Percentiles rank a stretch among this genome's conserved stretches.
phyloP scores from a whole-genome alignment of 2,329 filamentous ascomycete genomes.

The Aspergillus thermomutatus region DNA sequence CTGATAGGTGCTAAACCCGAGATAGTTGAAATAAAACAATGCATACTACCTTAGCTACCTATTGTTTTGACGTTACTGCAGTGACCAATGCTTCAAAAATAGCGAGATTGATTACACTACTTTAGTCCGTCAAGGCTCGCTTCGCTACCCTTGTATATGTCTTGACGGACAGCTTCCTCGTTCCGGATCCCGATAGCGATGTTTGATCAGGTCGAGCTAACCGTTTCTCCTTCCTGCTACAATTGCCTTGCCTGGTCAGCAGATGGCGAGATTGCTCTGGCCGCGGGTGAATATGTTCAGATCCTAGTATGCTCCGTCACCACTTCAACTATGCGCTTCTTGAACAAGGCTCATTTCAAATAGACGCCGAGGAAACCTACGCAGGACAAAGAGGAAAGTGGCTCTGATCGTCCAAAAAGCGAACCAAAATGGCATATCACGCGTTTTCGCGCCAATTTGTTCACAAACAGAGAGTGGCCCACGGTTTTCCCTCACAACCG shows the following conservation, averaged over 20 bases:
- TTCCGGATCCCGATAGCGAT: slow-evolving; percentile 11
- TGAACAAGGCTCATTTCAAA: slow-evolving; percentile 11
- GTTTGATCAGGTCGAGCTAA: slow-evolving; percentile 35
- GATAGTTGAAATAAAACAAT: neutral
- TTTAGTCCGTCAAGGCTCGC: neutral
- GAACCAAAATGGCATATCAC: slow-evolving; percentile 34
- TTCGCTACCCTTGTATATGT: neutral
- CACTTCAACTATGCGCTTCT: slow-evolving; percentile 11
- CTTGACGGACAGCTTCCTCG: neutral
- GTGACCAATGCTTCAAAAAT: neutral
- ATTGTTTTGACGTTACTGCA: neutral
- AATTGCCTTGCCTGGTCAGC: slow-evolving; percentile 58
- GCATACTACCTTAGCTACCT: too few relatives aligned
- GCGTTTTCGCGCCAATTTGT: slow-evolving; percentile 50
- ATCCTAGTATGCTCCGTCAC: slow-evolving; percentile 41
- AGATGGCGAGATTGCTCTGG: slow-evolving; percentile 57
- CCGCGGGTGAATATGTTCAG: slow-evolving; percentile 54
- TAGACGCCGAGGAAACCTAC: slow-evolving; percentile 25
- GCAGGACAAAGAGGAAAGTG: slow-evolving; percentile 15
- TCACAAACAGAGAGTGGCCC: slow-evolving; percentile 50
- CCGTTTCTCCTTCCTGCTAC: slow-evolving; percentile 50
- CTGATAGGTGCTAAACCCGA: neutral
- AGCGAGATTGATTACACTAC: neutral
- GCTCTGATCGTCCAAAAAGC: slow-evolving; percentile 20
- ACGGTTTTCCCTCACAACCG: slow-evolving; percentile 46